Base-by-base conservation (phyloP, 805 yeast species). In the Pichia nanzhaoensis region DNA sequence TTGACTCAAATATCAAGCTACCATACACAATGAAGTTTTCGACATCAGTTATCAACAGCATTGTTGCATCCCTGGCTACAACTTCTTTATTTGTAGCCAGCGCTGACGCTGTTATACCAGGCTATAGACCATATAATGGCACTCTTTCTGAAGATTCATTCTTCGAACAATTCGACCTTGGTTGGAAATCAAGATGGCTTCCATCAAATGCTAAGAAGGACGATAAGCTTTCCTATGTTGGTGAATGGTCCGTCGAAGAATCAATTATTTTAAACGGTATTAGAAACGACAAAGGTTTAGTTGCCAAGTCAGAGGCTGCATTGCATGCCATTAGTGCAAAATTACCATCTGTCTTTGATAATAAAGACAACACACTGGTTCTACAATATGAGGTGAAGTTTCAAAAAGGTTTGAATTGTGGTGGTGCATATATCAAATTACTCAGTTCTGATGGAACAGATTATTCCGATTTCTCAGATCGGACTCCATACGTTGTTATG, bases 351-450 rank as follows among this genome's bases (percentile, higher is more conserved):
- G 74, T 81, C 2, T 71, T 89, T 46, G 74, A 75, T 59, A 82
- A 81, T 62, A 74, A 69, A 10, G 73, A 72, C 53, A 69, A 78
- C 46, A 80, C 87, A 14, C 69, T 90, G 51, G 96, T 90, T 9
- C 66, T 88, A 35, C 97, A 90, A 66, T 90, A 87, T 63, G 97
- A 90, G 64, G 85, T 87, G 45, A 89, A 89, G 66, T 65, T 82
- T 35, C 96, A 90, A 67, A 71, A 82, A 34, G 86, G 85, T 9
- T 67, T 88, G 45, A 71, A 71, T 37, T 90, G 97, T 65, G 95
- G 95, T 40, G 97, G 97, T 45, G 91, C 95, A 1, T 90, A 89
- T 65, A 62, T 90, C 53, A 90, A 90, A 68, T 68, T 90, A 37
- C 64, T 90, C 45, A 69, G 78, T 37, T 61, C 62, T 2, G 63